These are phyloP conservation scores for Barnettozyma populi DNA, from an alignment of 805 yeast species.

Conservation along the genomic window DNA sequence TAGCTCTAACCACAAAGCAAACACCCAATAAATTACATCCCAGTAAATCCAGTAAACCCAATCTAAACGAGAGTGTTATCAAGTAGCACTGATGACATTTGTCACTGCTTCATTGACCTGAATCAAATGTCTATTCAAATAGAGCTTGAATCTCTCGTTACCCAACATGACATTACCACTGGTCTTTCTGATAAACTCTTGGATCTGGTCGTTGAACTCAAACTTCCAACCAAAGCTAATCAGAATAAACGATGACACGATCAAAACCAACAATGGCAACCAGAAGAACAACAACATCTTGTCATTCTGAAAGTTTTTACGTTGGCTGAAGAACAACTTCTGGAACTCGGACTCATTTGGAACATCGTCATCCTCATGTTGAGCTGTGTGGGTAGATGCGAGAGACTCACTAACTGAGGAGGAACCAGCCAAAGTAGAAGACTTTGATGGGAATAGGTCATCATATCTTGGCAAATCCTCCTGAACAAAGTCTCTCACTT, in stretches of 20 bases:
- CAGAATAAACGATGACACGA: constrained; percentile 42
- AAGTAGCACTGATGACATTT: constrained; percentile 22
- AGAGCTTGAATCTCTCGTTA: constrained; percentile 42
- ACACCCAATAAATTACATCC: background rate
- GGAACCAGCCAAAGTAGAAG: constrained; percentile 9
- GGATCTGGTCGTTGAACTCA: constrained; percentile 30
- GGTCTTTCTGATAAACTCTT: constrained; percentile 36
- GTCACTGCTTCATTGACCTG: constrained; percentile 39
- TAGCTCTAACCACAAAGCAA: background rate
- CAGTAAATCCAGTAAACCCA: background rate
- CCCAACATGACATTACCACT: constrained; percentile 48
- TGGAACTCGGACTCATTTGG: constrained; percentile 27
- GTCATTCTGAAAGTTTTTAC: constrained; percentile 55
- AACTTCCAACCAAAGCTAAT: constrained; percentile 30
- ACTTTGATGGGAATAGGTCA: constrained; percentile 56
- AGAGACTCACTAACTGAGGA: constrained; percentile 7
- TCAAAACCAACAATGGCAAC: constrained; percentile 69
- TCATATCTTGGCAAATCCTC: constrained; percentile 67
- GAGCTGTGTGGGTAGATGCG: constrained; percentile 6
- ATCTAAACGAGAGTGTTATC: background rate
- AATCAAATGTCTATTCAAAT: constrained; percentile 32
- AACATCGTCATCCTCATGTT: constrained; percentile 3
- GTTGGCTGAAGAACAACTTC: constrained; percentile 36
- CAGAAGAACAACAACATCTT: constrained; percentile 85
- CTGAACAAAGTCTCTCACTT: constrained; percentile 30